phyloP scores from a whole-genome alignment of 2,329 filamentous ascomycete genomes.

The Pseudogymnoascus sp. region DNA sequence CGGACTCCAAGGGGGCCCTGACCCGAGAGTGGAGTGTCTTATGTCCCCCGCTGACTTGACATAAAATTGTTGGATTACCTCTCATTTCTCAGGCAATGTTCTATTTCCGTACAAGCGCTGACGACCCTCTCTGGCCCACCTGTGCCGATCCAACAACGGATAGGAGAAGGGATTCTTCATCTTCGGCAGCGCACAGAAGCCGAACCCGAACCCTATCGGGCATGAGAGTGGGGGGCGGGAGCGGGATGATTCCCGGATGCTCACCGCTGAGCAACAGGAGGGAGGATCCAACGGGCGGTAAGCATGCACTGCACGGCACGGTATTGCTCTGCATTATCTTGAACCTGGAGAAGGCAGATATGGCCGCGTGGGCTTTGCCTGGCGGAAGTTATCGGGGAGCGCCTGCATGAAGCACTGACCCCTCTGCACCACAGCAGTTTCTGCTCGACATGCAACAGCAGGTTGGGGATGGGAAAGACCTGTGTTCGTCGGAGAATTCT shows the following conservation, averaged over 20 bases:
- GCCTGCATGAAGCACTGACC: not conserved
- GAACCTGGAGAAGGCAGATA: not conserved
- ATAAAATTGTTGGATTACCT: not conserved
- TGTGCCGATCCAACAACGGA: not conserved
- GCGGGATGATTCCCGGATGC: not conserved
- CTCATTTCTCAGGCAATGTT: not conserved
- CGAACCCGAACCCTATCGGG: not conserved
- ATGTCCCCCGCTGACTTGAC: not conserved
- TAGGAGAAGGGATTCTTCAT: not conserved
- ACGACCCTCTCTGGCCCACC: not conserved
- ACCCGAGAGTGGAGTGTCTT: not conserved
- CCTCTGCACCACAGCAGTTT: not conserved
- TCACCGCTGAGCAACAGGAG: not conserved
- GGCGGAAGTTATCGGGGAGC: not conserved
- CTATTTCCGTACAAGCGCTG: conserved; percentile 2
- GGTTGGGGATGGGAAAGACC: not conserved
- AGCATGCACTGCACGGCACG: not conserved
- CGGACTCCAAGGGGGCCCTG: not conserved
- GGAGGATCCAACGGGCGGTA: not conserved
- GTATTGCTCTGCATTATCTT: not conserved
- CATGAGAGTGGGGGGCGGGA: not conserved
- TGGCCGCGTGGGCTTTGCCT: not conserved
- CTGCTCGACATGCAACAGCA: not conserved
- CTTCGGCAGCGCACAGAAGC: not conserved
- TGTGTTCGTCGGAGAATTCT: not conserved